phyloP scores from a whole-genome alignment of 2,329 filamentous ascomycete genomes.

The Monosporascus sp. region DNA sequence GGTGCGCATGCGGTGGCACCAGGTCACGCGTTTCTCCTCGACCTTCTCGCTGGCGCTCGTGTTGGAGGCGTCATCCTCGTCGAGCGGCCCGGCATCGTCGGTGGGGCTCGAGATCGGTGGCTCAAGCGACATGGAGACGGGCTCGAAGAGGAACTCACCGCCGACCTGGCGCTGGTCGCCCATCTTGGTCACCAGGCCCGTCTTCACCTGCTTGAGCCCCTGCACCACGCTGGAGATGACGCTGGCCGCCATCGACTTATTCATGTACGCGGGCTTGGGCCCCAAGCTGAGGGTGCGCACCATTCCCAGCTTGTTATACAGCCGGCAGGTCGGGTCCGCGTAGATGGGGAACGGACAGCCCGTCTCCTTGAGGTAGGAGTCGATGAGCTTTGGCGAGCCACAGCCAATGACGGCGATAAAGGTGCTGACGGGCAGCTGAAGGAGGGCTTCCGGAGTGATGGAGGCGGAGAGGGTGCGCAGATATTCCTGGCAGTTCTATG shows the following conservation, averaged over 20 bases:
- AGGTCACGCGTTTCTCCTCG: slow-evolving; percentile 59
- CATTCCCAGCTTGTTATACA: slow-evolving; percentile 68
- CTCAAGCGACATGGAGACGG: slow-evolving; percentile 31
- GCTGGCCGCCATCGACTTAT: slow-evolving; percentile 44
- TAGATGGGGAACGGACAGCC: slow-evolving; percentile 69
- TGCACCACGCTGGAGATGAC: slow-evolving; percentile 52
- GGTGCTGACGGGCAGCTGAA: slow-evolving; percentile 48
- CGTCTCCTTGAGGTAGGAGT: slow-evolving; percentile 58
- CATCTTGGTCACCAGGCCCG: slow-evolving; percentile 55
- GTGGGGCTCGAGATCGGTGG: slow-evolving; percentile 40
- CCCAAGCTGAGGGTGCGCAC: slow-evolving; percentile 58
- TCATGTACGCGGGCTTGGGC: slow-evolving; percentile 57
- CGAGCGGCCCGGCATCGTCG: background rate
- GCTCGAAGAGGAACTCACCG: slow-evolving; percentile 74
- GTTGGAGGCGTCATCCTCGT: slow-evolving; percentile 5
- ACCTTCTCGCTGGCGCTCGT: slow-evolving; percentile 10
- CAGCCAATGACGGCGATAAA: slow-evolving; percentile 68
- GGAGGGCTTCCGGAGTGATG: slow-evolving; percentile 48
- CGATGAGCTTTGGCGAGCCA: slow-evolving; percentile 63
- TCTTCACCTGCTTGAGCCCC: slow-evolving; percentile 51
- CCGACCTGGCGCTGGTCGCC: slow-evolving; percentile 67
- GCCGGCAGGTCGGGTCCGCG: slow-evolving; percentile 62
- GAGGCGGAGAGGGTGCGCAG: slow-evolving; percentile 56
- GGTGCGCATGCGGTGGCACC: slow-evolving; percentile 78
- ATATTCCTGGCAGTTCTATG: slow-evolving; percentile 71